These are phyloP conservation scores for Ajuga chamaepitys DNA, from an alignment of 257 asterid genomes.

Conservation along the genomic window DNA sequence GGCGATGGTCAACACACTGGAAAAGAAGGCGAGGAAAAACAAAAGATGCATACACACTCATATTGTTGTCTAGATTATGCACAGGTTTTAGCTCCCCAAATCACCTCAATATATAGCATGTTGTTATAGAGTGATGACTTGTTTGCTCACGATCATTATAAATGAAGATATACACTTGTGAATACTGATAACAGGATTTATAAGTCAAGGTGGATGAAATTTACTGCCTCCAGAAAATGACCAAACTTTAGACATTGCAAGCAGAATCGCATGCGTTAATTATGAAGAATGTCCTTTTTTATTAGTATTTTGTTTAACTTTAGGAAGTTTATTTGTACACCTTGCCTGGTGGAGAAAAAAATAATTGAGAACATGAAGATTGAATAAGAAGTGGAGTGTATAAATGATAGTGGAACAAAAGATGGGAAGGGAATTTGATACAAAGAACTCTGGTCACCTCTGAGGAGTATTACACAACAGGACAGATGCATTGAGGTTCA, in stretches of 20 bases:
- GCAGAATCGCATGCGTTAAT: background rate
- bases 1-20: slow-evolving; percentile 55
- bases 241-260: background rate
- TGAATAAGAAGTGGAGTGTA: background rate
- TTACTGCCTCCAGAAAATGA: background rate
- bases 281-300: background rate
- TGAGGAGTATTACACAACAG: background rate
- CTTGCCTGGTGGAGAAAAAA: background rate
- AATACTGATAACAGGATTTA: background rate
- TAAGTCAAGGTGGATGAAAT: background rate
- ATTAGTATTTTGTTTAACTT: background rate
- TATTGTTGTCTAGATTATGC: slow-evolving; percentile 90
- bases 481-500: background rate
- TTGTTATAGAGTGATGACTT: slow-evolving; percentile 5
- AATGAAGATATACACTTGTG: background rate
- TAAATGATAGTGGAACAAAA: background rate
- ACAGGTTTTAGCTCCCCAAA: slow-evolving; percentile 48
- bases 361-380: background rate
- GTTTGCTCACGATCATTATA: background rate
- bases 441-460: background rate
- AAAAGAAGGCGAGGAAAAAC: slow-evolving; percentile 82
- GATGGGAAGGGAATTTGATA: background rate
- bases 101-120: background rate
- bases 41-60: slow-evolving; percentile 84
- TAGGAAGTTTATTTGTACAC: slow-evolving; percentile 1